Evolutionary conservation across 2,329 filamentous ascomycete species (phyloP).

Genomic region (Myriosclerotinia duriaeana): DNA sequence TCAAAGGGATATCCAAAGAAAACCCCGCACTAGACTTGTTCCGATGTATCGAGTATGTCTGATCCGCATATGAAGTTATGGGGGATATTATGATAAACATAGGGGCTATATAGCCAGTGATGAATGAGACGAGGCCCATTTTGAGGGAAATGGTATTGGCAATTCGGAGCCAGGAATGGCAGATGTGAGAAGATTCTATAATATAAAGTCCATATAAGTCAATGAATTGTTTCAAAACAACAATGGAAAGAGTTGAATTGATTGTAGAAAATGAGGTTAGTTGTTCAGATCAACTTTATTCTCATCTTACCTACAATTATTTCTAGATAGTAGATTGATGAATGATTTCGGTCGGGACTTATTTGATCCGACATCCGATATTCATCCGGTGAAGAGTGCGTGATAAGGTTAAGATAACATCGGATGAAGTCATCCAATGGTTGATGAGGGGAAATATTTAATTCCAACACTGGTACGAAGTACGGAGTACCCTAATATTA

Average conservation of each 20-base stretch:
- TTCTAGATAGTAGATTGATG: background rate
- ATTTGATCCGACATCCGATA: background rate
- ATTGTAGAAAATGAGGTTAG: background rate
- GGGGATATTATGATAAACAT: conserved; percentile 64
- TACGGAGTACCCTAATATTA: background rate
- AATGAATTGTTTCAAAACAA: background rate
- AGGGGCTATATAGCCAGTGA: conserved; percentile 59
- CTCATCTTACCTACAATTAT: background rate
- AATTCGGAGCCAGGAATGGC: conserved; percentile 17
- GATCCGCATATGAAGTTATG: conserved; percentile 64
- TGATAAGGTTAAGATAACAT: conserved; percentile 4
- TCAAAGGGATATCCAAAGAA: conserved; percentile 69
- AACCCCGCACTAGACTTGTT: conserved; percentile 65
- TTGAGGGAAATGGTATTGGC: conserved; percentile 22
- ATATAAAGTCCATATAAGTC: conserved; percentile 15
- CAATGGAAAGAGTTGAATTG: conserved; percentile 7
- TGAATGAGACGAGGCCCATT: conserved; percentile 38
- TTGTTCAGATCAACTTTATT: background rate
- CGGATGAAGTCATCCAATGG: background rate
- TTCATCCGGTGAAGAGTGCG: background rate
- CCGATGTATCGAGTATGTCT: conserved; percentile 64
- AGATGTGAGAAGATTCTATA: conserved; percentile 13
- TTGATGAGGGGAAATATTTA: conserved; percentile 4
- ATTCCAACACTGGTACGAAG: background rate
- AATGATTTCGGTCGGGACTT: conserved; percentile 15